Evolutionary conservation across 2,329 filamentous ascomycete species (phyloP), one percentile per base, ranked within the genome.

Genomic region (Colletotrichum australisinense): DNA sequence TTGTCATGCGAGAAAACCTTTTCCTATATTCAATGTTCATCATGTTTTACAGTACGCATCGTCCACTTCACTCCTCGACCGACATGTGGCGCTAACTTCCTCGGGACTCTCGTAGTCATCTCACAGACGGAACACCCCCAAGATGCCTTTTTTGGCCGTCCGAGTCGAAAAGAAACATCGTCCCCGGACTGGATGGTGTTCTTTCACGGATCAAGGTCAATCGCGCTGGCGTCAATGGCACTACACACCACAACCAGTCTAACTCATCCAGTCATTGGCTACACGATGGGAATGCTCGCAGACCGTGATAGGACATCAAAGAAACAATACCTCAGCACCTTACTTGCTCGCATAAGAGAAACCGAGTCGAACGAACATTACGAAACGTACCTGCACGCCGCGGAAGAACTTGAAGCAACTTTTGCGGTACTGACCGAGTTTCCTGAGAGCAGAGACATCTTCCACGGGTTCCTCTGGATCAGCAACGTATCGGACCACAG

Each of bases 391-490:
- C 6, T 38, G 16, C 64, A 60, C 19, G 56, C 64, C 1, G 22
- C 38, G 28, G 26, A 60, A 3, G 64, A 67, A n/a, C 14, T 67
- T 9, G 56, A 53, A 26, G n/a, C 28, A 1, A 52, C 38, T 1
- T 67, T 60, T 28, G 55, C 22, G 22, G 64, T 60, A 4, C 7
- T 67, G 1, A 1, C 26, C 12, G 64, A 38, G 67, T 64, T 56
- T 11, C 19, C 46, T 1, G 63, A 67, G 9, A 67, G 56, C 2
- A 59, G 59, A 4, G 84, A 86, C 49, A 76, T 81, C n/a, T 76
- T 79, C 1, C 84, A 85, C 66, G 76, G 82, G 1, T 84, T 85
- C 72, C 76, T 82, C 11, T 84, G 83, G 83, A 77, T 84, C 32
- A 84, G 81, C 76, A 65, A 72, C 30, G 76, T 83, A 3, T 76